Conservation (phyloP, 2,329 filamentous ascomycete genomes). For the Diplodia mutila region DNA sequence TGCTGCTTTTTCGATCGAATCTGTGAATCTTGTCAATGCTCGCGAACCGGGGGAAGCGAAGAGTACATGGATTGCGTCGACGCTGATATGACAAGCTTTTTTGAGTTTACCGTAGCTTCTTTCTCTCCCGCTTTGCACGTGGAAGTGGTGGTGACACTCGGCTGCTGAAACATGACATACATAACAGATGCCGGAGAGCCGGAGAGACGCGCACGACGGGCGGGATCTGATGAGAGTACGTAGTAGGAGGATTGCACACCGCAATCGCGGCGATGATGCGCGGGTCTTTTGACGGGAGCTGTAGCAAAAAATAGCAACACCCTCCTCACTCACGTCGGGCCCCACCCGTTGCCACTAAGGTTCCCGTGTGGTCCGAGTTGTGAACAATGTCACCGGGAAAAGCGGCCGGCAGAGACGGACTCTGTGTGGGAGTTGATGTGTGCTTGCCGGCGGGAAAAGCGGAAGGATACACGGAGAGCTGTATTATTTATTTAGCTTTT, state of each 20-base stretch:
- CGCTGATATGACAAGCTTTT: background rate
- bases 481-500: background rate
- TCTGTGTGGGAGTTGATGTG: background rate
- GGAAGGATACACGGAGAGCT: background rate
- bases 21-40: background rate
- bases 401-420: background rate
- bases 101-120: background rate
- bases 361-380: background rate
- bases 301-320: background rate
- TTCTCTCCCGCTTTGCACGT: background rate
- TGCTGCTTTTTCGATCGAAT: background rate
- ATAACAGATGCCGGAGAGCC: background rate
- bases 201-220: background rate
- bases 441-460: background rate
- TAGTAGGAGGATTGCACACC: background rate
- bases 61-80: background rate
- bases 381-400: background rate
- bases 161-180: background rate
- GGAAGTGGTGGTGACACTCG: background rate
- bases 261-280: background rate
- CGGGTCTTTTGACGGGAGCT: background rate
- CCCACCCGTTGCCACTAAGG: too few relatives aligned
- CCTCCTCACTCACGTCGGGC: background rate
- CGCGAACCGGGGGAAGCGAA: background rate
- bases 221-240: background rate